Evolutionary conservation across 169 alveolate species (phyloP), one percentile per base, ranked within the genome.

Genomic region (Plasmodium coatneyi): DNA sequence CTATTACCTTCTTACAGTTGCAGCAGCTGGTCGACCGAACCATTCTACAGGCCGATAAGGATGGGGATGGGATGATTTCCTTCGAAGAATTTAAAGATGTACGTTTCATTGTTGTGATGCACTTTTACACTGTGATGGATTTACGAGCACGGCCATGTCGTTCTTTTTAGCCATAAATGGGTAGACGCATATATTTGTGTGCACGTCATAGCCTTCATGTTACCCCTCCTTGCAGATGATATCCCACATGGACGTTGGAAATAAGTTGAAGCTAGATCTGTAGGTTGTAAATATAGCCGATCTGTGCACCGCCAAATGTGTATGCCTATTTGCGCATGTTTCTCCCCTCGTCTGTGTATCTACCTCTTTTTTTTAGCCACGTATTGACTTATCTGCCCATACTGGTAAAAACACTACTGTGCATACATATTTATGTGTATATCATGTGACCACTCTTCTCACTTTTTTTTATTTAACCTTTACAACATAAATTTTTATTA

Each of bases 21-120:
- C 99, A 99, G 90, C 99, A 99, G 93, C 97, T 98, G 60, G 99
- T 98, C 71, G 99, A 99, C 95, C 95, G 99, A 92, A 98, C 99
- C 22, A 98, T 99, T 39, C 96, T 98, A 80, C 99, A 97, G 93
- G 99, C 99, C n/a, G 99, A 99, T 87, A 98, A 97, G 84, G 99
- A 99, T 93, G 98, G 98, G 52, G 99, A 98, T 96, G 99, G 99
- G 14, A 98, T 97, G 96, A 98, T 99, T 54, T 98, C 99, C 49
- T 99, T 97, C 96, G 99, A 96, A 54, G 99, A 99, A 90, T 99
- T 99, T 92, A 95, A 98, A 84, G 92, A 79, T 32, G 95, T 81
- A 36, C 36, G 41, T 9, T 19, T 36, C 14, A 34, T n/a, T 10
- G 70, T 79, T 34, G 9, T 12, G 28, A 36, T 28, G 39, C 54